Percentiles rank a stretch among this genome's conserved stretches.
Conservation (phyloP, 495 filamentous ascomycete species). For the Penicillium malachiteum region DNA sequence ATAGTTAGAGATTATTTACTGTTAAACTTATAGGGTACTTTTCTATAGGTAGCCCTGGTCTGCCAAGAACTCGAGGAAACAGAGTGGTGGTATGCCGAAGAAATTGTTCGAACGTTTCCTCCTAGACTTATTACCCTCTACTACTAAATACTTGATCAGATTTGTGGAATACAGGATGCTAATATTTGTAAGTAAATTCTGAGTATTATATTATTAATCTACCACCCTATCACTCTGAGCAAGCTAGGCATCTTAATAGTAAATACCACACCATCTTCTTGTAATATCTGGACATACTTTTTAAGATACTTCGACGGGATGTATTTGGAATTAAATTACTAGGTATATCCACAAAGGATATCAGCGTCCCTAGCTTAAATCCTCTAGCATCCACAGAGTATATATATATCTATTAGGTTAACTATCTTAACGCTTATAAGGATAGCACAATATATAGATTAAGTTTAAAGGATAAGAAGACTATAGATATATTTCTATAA, state of each 20-base stretch:
- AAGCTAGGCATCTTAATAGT: conserved; percentile 23
- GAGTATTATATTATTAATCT: conserved; percentile 15
- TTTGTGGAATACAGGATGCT: conserved; percentile 4
- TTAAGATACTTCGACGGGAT: conserved; percentile 16
- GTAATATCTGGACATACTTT: conserved; percentile 23
- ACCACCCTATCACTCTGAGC: conserved; percentile 26
- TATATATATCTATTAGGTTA: conserved; percentile 40
- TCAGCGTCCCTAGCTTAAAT: conserved; percentile 5
- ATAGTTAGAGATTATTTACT: conserved; percentile 15
- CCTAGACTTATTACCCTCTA: conserved; percentile 15
- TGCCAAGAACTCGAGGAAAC: conserved; percentile 13
- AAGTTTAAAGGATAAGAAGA: conserved; percentile 10
- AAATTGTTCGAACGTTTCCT: conserved; percentile 11
- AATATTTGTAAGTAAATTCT: conserved; percentile 15
- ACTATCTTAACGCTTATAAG: conserved; percentile 26
- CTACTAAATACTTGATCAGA: conserved; percentile 14
- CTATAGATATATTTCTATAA: conserved; percentile 20
- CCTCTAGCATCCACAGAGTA: conserved; percentile 25
- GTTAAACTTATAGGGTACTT: conserved; percentile 27
- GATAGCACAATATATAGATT: too few species aligned
- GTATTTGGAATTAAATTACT: conserved; percentile 15
- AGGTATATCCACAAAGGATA: conserved; percentile 2
- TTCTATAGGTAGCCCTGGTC: conserved; percentile 39
- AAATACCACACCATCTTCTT: conserved; percentile 33
- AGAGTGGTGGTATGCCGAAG: background rate